These are phyloP conservation scores for Diaporthe citrichinensis DNA, from an alignment of 2,329 filamentous ascomycete genomes.

Conservation along the genomic window DNA sequence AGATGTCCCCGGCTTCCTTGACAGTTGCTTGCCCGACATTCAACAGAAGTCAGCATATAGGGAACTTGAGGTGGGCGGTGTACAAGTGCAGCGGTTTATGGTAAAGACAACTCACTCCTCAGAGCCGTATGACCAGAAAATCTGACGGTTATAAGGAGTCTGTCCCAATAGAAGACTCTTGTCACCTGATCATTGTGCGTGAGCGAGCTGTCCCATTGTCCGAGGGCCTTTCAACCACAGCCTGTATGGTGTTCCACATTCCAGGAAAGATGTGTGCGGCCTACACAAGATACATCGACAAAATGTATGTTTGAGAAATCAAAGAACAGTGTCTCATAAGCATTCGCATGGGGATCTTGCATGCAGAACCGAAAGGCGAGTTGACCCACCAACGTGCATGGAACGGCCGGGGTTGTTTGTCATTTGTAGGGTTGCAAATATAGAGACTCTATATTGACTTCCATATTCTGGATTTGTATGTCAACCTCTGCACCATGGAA, in stretches of 20 bases:
- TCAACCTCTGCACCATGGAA: not conserved
- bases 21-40: not conserved
- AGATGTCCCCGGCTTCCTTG: not conserved
- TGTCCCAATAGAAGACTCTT: not conserved
- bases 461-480: not conserved
- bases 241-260: not conserved
- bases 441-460: not conserved
- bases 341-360: no score
- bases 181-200: not conserved
- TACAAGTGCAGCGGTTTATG: not conserved
- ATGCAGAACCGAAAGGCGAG: not conserved
- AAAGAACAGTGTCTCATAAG: not conserved
- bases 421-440: not conserved
- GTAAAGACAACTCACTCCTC: not conserved
- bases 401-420: not conserved
- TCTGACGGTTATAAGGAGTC: not conserved
- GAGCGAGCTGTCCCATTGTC: not conserved
- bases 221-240: not conserved
- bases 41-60: not conserved
- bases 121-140: not conserved
- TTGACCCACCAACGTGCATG: not conserved
- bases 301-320: not conserved
- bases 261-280: not conserved
- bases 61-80: not conserved
- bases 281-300: not conserved